A percentile compares a stretch with the other conserved stretches of the same genome.
Evolutionary conservation across 495 filamentous ascomycete genomes (phyloP).

Genomic region (Daldinia bambusicola): DNA sequence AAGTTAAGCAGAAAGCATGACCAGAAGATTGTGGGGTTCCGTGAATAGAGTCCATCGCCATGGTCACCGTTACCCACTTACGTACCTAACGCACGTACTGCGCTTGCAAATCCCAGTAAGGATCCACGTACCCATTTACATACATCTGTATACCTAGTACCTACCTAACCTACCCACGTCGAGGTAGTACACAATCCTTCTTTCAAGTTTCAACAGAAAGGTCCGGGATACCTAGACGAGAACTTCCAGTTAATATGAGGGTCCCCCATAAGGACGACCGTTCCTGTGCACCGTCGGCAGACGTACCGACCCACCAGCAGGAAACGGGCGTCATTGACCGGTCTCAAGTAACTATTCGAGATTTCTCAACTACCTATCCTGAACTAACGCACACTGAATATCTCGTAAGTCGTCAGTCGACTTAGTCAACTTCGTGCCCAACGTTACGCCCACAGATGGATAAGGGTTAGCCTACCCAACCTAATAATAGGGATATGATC

Average conservation of each 20-base stretch:
- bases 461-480: no score
- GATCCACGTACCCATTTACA: no score
- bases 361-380: background rate
- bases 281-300: conserved; percentile 34
- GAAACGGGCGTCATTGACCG: background rate
- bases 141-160: no score
- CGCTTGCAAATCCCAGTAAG: background rate
- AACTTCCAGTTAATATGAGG: background rate
- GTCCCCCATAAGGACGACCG: conserved; percentile 5
- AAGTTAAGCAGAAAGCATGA: no score
- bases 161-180: no score
- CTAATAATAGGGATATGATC: no score
- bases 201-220: no score
- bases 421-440: no score
- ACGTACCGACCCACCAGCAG: conserved; percentile 25
- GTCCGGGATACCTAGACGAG: conserved; percentile 12
- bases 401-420: no score
- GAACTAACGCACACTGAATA: no score
- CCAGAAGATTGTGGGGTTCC: background rate
- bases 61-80: conserved; percentile 12
- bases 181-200: background rate
- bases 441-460: conserved; percentile 4
- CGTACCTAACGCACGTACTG: conserved; percentile 36
- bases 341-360: background rate
- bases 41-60: background rate